Evolutionary conservation across 805 yeast species (phyloP), one percentile per base, ranked within the genome.

Genomic region (Candida rishiriensis): DNA sequence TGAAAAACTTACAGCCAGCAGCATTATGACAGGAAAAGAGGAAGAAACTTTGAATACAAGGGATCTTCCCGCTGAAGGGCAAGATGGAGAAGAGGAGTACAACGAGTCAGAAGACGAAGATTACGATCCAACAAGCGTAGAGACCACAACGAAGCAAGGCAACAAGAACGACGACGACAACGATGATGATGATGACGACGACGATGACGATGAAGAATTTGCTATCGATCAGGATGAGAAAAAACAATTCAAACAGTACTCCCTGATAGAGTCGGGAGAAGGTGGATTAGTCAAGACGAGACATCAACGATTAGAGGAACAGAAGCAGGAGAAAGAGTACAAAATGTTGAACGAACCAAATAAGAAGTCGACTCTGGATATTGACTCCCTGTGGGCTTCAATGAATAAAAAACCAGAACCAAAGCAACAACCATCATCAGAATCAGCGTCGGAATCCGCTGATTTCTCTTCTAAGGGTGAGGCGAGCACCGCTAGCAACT

Each of bases 201-300:
- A 62, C 3, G 69, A 60, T 7, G 76, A 64, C 2, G 71, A 60
- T 1, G 65, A 57, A 10, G 64, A 55, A 9, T 63, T 52, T 10
- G 71, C 61, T 3, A 66, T 61, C 2, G 70, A 57, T 7, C 65
- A 58, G 2, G 57, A 39, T 28, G 56, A 41, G 47, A 55, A 39
- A 45, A 54, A 47, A 21, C 57, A 49, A 9, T 47, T 57, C 16
- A 50, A 48, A n/a, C 52, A 69, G 39, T 84, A 84, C 57, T 68
- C 76, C 7, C 64, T 64, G 3, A 76, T 84, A 6, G 85, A 79
- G 48, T 76, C 78, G 56, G 55, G 71, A 38, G 56, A 68, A 12
- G 85, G 83, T n/a, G 84, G 88, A 0, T 71, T 83, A 42, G 75
- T 87, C 31, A 78, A 79, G 54, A 87, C 95, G 0, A 70, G 96